Conservation (phyloP, 2,329 filamentous ascomycete species). For the Rhinocladiella similis region DNA sequence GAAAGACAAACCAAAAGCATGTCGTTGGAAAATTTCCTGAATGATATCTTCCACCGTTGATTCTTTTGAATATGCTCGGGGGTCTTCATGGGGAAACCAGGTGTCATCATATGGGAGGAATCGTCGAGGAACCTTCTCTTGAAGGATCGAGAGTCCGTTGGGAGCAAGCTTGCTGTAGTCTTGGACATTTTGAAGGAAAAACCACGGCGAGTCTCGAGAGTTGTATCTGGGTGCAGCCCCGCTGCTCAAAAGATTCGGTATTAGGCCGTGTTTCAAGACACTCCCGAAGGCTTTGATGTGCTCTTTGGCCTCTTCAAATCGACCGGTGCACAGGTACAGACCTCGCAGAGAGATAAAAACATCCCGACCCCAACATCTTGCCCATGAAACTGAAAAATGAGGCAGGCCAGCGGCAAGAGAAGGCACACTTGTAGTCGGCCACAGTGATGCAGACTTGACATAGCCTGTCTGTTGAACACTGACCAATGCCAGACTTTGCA, state of each 20-base stretch:
- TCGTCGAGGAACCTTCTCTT: conserved; percentile 75
- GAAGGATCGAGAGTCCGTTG: conserved; percentile 69
- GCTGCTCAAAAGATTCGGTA: conserved; percentile 87
- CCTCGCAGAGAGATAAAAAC: conserved; percentile 95
- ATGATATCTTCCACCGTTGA: conserved; percentile 87
- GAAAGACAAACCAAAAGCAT: conserved; percentile 88
- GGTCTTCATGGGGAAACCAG: conserved; percentile 81
- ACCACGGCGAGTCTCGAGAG: conserved; percentile 95
- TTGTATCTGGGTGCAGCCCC: conserved; percentile 90
- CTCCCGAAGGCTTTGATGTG: conserved; percentile 94
- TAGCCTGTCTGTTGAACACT: conserved; percentile 88
- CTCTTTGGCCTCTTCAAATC: conserved; percentile 84
- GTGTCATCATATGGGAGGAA: conserved; percentile 96
- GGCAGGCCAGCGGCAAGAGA: conserved; percentile 89
- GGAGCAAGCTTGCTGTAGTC: conserved; percentile 85
- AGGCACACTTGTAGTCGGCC: conserved; percentile 79
- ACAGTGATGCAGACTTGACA: conserved; percentile 86
- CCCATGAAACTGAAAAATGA: conserved; percentile 92
- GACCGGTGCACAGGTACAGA: conserved; percentile 84
- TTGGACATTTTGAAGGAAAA: conserved; percentile 93
- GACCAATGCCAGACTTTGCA: conserved; percentile 85
- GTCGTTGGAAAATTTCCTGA: conserved; percentile 88
- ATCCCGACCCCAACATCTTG: conserved; percentile 94
- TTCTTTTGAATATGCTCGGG: conserved; percentile 78
- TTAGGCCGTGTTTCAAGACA: conserved; percentile 97